phyloP scores from a whole-genome alignment of 2,329 filamentous ascomycete genomes.

The Colletotrichum higginsianum region DNA sequence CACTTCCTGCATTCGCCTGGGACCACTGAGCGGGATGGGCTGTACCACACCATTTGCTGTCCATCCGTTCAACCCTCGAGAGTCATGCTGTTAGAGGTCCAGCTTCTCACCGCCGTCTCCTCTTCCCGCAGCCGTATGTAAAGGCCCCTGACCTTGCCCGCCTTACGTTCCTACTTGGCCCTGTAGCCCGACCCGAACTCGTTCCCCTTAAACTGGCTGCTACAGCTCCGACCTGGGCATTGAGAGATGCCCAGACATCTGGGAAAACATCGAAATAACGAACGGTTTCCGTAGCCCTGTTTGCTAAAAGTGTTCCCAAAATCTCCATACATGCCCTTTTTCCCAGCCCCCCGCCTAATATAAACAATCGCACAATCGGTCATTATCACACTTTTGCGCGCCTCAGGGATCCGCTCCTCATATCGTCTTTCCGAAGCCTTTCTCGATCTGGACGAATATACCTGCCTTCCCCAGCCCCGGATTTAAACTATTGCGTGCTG shows the following conservation, averaged over 20 bases:
- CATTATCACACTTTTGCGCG: background rate
- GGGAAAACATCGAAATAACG: constrained; percentile 7
- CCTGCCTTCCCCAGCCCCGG: constrained; percentile 9
- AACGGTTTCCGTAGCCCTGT: constrained; percentile 1
- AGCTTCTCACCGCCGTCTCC: constrained; percentile 12
- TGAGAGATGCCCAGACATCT: background rate
- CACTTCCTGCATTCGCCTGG: constrained; percentile 13
- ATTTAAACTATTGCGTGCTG: constrained; percentile 8
- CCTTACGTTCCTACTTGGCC: background rate
- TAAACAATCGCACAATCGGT: constrained; percentile 20
- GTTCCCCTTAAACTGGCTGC: background rate
- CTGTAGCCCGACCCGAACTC: background rate
- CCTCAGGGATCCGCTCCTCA: background rate
- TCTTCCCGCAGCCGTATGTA: constrained; percentile 2
- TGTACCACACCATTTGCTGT: constrained; percentile 5
- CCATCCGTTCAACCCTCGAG: background rate
- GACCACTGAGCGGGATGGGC: constrained; percentile 22
- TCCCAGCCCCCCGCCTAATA: constrained; percentile 35
- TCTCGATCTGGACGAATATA: background rate
- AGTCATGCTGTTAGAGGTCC: background rate
- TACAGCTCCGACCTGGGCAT: background rate
- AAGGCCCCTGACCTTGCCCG: background rate
- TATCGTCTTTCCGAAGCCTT: background rate
- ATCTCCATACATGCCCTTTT: background rate
- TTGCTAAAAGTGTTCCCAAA: background rate